These are phyloP conservation scores for Mikania micrantha DNA, from an alignment of 129 eudicot genomes.

Conservation along the genomic window DNA sequence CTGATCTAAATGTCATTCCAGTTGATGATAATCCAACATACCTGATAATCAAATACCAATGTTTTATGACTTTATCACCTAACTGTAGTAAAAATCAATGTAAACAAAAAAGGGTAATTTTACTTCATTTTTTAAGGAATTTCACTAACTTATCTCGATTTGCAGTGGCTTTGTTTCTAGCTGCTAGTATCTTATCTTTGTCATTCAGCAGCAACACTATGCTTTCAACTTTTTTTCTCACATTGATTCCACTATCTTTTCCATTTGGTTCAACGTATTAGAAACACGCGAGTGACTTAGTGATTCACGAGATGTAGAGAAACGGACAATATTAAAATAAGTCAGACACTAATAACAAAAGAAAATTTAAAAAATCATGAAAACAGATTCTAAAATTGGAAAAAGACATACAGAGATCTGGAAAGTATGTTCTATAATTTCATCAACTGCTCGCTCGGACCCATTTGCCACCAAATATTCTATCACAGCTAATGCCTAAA, in stretches of 20 bases:
- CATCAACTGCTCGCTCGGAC: constrained; percentile 98
- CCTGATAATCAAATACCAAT: constrained; percentile 35
- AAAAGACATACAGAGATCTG: constrained; percentile 73
- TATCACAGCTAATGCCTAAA: constrained; percentile 80
- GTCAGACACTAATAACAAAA: constrained; percentile 5
- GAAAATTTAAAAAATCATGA: neutral
- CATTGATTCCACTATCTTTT: constrained; percentile 89
- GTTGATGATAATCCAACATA: constrained; percentile 90
- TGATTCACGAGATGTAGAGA: neutral
- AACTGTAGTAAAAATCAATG: neutral
- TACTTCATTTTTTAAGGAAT: neutral
- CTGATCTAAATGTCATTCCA: constrained; percentile 75
- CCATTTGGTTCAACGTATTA: constrained; percentile 93
- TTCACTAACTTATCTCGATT: constrained; percentile 79
- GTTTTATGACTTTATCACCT: constrained; percentile 5
- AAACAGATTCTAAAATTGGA: constrained; percentile 1
- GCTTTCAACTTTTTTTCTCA: constrained; percentile 90
- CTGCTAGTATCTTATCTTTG: constrained; percentile 86
- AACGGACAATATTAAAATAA: neutral
- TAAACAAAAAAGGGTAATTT: neutral
- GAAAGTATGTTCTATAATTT: constrained; percentile 89
- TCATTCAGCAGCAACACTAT: constrained; percentile 69
- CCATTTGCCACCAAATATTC: constrained; percentile 97
- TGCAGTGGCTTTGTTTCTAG: constrained; percentile 88
- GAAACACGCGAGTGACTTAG: constrained; percentile 75